Conservation (phyloP, 495 filamentous ascomycete genomes). For the Xylaria bambusicola region DNA sequence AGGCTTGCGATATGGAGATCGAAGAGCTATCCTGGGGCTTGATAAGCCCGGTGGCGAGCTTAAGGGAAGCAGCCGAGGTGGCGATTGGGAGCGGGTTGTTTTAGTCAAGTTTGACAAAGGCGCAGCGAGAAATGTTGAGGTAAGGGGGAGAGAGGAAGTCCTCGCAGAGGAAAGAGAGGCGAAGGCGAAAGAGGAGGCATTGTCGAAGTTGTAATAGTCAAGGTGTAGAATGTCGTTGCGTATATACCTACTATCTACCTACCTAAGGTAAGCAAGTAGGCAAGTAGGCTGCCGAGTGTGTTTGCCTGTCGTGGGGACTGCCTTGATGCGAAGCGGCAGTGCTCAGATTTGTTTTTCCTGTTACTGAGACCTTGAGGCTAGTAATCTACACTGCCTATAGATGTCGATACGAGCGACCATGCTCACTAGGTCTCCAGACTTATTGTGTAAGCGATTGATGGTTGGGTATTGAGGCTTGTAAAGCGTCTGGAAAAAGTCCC, state of each 20-base stretch:
- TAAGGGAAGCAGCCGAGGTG: slow-evolving; percentile 58
- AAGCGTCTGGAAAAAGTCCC: background rate
- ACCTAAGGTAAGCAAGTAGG: too few species aligned
- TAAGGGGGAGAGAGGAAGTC: slow-evolving; percentile 56
- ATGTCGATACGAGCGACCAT: too few species aligned
- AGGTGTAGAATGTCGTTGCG: background rate
- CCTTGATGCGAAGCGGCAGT: too few species aligned
- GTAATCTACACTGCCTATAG: too few species aligned
- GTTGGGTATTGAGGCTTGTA: too few species aligned
- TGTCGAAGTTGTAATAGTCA: slow-evolving; percentile 24
- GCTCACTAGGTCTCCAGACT: too few species aligned
- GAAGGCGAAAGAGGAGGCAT: slow-evolving; percentile 2
- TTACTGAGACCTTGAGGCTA: too few species aligned
- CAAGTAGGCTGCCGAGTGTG: too few species aligned
- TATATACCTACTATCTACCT: too few species aligned
- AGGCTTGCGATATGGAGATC: slow-evolving; percentile 55
- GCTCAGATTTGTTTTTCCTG: too few species aligned
- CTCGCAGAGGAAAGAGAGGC: slow-evolving; percentile 39
- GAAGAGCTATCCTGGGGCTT: slow-evolving; percentile 64
- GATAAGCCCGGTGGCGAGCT: slow-evolving; percentile 74
- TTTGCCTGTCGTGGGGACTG: too few species aligned
- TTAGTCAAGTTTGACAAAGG: slow-evolving; percentile 65
- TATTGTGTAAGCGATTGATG: too few species aligned
- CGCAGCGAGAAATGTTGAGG: slow-evolving; percentile 55
- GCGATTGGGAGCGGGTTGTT: slow-evolving; percentile 74